phyloP scores from a whole-genome alignment of 495 filamentous ascomycete species.

The Bacidia gigantensis region DNA sequence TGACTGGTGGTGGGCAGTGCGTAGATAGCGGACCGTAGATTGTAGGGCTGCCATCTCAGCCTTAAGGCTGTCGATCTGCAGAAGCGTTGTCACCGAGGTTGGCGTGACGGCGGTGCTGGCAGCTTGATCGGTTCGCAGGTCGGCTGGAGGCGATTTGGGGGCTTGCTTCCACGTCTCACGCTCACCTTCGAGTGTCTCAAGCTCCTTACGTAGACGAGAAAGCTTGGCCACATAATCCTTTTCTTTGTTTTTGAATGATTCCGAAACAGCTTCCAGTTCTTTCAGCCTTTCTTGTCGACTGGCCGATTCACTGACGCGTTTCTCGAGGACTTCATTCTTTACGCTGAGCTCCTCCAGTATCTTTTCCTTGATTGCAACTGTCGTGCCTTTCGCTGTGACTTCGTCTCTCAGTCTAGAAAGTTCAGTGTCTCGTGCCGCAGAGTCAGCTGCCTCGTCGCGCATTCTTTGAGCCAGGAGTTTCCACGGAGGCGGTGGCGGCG shows the following conservation, averaged over 20 bases:
- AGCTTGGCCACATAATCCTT: slow-evolving; percentile 34
- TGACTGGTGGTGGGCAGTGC: slow-evolving; percentile 19
- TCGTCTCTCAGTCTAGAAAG: slow-evolving; percentile 63
- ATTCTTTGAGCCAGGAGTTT: slow-evolving; percentile 66
- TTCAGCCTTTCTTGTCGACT: slow-evolving; percentile 37
- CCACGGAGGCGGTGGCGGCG: slow-evolving; percentile 66
- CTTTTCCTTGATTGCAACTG: slow-evolving; percentile 51
- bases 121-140: slow-evolving; percentile 37
- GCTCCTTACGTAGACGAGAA: slow-evolving; percentile 26
- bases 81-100: slow-evolving; percentile 40
- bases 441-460: slow-evolving; percentile 60
- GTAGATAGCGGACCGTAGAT: slow-evolving; percentile 62
- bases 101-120: slow-evolving; percentile 38
- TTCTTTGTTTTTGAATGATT: slow-evolving; percentile 41
- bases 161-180: slow-evolving; percentile 65
- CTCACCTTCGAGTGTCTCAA: slow-evolving; percentile 43
- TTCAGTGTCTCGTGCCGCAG: slow-evolving; percentile 68
- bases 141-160: slow-evolving; percentile 34
- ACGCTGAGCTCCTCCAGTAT: slow-evolving; percentile 60
- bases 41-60: slow-evolving; percentile 56
- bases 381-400: slow-evolving; percentile 41
- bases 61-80: slow-evolving; percentile 62
- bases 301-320: slow-evolving; percentile 56
- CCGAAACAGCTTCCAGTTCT: slow-evolving; percentile 43
- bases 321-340: slow-evolving; percentile 87